Percentiles rank a stretch among this genome's conserved stretches.
Conservation (phyloP, 2,329 filamentous ascomycete species). For the Fusarium paranaense region DNA sequence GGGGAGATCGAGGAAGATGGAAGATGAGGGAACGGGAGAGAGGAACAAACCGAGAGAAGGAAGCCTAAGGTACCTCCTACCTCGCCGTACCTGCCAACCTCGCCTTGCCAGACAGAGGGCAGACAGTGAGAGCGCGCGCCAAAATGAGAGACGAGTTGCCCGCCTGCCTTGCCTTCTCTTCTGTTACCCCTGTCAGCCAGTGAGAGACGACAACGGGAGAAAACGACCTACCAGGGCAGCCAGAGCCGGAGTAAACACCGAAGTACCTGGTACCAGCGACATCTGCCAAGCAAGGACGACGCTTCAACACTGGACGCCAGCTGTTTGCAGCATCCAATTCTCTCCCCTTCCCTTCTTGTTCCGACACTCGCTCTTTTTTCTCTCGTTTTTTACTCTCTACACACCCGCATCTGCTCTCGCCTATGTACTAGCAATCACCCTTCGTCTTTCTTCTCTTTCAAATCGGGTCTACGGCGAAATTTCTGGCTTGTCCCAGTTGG, state of each 20-base stretch:
- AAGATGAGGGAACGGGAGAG: slow-evolving; percentile 35
- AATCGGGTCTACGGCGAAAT: slow-evolving; percentile 43
- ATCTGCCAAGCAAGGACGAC: slow-evolving; percentile 36
- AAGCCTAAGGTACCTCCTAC: slow-evolving; percentile 31
- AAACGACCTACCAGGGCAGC: slow-evolving; percentile 15
- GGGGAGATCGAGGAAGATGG: slow-evolving; percentile 38
- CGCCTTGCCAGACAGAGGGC: slow-evolving; percentile 15
- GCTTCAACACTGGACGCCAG: slow-evolving; percentile 39
- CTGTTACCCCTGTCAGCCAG: slow-evolving; percentile 11
- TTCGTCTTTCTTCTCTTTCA: slow-evolving; percentile 24
- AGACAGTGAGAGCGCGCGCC: slow-evolving; percentile 31
- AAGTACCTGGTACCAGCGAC: slow-evolving; percentile 42
- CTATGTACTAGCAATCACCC: slow-evolving; percentile 8
- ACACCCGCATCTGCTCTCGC: slow-evolving; percentile 17
- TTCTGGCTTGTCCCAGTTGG: slow-evolving; percentile 31
- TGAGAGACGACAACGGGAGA: slow-evolving; percentile 38
- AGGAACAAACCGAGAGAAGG: slow-evolving; percentile 27
- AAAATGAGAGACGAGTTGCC: slow-evolving; percentile 22
- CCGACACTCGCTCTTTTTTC: slow-evolving; percentile 29
- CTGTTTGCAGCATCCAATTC: slow-evolving; percentile 43
- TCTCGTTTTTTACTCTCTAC: slow-evolving; percentile 19
- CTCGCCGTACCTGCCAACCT: slow-evolving; percentile 2
- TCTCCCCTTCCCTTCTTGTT: slow-evolving; percentile 30
- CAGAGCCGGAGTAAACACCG: slow-evolving; percentile 38
- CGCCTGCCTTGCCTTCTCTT: slow-evolving; percentile 3